Evolutionary conservation across 2,329 filamentous ascomycete species (phyloP).

Genomic region (Diaporthe australafricana): DNA sequence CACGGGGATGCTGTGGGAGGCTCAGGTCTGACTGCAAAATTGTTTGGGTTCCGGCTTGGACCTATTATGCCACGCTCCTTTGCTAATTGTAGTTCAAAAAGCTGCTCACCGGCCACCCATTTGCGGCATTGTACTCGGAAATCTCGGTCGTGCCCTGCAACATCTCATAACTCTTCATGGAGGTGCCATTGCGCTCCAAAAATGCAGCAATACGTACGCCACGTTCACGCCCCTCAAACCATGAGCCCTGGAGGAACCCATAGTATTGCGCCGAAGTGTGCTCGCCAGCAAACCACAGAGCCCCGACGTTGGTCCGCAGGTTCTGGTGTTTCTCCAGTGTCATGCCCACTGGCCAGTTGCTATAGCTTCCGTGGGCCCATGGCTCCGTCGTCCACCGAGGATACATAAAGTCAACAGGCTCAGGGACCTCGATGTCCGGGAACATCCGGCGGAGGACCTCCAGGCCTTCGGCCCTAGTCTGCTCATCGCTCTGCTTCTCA

Average conservation of each 20-base stretch:
- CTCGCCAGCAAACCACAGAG: constrained; percentile 75
- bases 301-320: constrained; percentile 70
- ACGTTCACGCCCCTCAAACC: constrained; percentile 64
- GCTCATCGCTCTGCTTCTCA: constrained; percentile 68
- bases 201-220: constrained; percentile 57
- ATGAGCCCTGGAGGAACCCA: constrained; percentile 74
- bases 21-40: too few species aligned
- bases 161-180: constrained; percentile 44
- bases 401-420: constrained; percentile 71
- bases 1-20: too few species aligned
- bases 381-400: constrained; percentile 64
- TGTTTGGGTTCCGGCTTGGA: neutral
- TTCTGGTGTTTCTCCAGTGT: constrained; percentile 76
- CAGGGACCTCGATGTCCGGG: constrained; percentile 64
- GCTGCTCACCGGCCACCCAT: constrained; percentile 53
- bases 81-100: constrained; percentile 42
- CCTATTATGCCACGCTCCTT: constrained; percentile 15
- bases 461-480: constrained; percentile 68
- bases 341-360: constrained; percentile 74
- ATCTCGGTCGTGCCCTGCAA: constrained; percentile 50
- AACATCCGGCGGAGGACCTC: constrained; percentile 72
- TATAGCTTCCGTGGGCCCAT: constrained; percentile 71
- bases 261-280: constrained; percentile 72
- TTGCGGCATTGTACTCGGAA: constrained; percentile 47
- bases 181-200: constrained; percentile 43